Base-by-base conservation (phyloP, 2,329 filamentous ascomycete genomes). In the Pseudohalonectria lignicola region DNA sequence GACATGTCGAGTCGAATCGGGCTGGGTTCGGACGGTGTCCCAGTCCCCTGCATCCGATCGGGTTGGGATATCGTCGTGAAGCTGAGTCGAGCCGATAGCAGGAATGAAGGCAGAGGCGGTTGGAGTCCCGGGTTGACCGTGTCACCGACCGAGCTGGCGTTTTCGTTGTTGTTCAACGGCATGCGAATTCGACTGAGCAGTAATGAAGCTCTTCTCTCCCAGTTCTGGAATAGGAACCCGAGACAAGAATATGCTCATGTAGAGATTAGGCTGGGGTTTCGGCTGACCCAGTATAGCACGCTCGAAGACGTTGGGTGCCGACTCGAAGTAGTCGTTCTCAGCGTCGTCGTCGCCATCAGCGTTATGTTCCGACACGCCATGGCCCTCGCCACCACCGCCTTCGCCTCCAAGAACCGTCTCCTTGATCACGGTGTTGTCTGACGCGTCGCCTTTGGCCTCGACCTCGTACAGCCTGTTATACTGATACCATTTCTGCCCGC, bases 201-300 rank as follows among this genome's bases (percentile, higher is more conserved):
- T 67, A 4, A 69, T 52, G 25, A 63, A 69, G 18, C 58, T 59
- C 31, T 61, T 63, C 21, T 52, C 60, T 44, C 63, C 72, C 34
- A 85, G 53, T 45, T 76, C 71, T 15, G 69, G 66, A 25, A 84
- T 55, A 11, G 71, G 57, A 12, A 56, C 55, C 19, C 61, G 54
- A 0, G 76, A 74, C 13, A 85, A 53, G 45, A 80, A 77, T 17
- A 81, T 59, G 43, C 69, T 74, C 64, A 85, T 60, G 30, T 74
- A 66, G 13, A 38, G 36, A 71, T 71, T 37, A 56, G 62, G 43
- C 63, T 62, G 43, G 63, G 36, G 53, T 17, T 63, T 60, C n/a
- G 59, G 56, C 30, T 50, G 30, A 25, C 36, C 61, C 20, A 67
- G 66, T 8, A 72, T 57, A 5, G 72, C 71, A 44, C 66, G 61